Evolutionary conservation across 805 yeast species (phyloP).

Genomic region (Metschnikowia matae): DNA sequence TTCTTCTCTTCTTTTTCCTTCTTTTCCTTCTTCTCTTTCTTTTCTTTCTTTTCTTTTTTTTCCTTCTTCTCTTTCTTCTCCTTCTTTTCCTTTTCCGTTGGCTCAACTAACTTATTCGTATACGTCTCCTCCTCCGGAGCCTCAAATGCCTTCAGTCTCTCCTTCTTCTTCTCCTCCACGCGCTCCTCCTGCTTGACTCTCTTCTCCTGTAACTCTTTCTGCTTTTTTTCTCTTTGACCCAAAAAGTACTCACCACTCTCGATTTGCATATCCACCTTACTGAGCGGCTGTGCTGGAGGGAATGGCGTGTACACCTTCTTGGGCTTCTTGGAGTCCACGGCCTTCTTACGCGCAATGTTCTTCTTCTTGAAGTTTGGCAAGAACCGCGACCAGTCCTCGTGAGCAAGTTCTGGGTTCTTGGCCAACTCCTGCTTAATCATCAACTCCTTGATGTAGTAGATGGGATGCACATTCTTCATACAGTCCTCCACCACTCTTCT

Average conservation of each 20-base stretch:
- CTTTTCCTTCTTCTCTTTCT: constrained; percentile 23
- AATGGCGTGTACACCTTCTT: constrained; percentile 88
- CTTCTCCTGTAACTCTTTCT: constrained; percentile 69
- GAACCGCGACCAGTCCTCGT: constrained; percentile 96
- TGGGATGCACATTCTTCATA: constrained; percentile 96
- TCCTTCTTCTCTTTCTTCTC: constrained; percentile 26
- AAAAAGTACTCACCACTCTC: constrained; percentile 98
- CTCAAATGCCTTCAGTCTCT: constrained; percentile 70
- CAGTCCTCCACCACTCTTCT: constrained; percentile 96
- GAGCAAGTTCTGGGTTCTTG: constrained; percentile 89
- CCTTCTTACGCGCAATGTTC: constrained; percentile 89
- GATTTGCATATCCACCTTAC: constrained; percentile 94
- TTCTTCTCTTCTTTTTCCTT: constrained; percentile 22
- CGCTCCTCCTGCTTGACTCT: constrained; percentile 71
- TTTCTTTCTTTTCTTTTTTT: constrained; percentile 18
- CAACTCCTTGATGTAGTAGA: constrained; percentile 92
- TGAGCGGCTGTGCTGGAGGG: constrained; percentile 97
- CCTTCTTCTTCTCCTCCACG: constrained; percentile 59
- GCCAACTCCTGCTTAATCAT: constrained; percentile 96
- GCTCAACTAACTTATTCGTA: constrained; percentile 34
- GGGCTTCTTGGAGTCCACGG: constrained; percentile 57
- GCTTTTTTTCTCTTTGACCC: constrained; percentile 77
- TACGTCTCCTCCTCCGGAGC: constrained; percentile 79
- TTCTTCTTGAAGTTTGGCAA: constrained; percentile 95
- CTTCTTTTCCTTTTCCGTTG: constrained; percentile 15